Evolutionary conservation across 192 early-diverging fungal genomes (phyloP), one percentile per base, ranked within the genome.

Genomic region (Lobosporangium transversale): DNA sequence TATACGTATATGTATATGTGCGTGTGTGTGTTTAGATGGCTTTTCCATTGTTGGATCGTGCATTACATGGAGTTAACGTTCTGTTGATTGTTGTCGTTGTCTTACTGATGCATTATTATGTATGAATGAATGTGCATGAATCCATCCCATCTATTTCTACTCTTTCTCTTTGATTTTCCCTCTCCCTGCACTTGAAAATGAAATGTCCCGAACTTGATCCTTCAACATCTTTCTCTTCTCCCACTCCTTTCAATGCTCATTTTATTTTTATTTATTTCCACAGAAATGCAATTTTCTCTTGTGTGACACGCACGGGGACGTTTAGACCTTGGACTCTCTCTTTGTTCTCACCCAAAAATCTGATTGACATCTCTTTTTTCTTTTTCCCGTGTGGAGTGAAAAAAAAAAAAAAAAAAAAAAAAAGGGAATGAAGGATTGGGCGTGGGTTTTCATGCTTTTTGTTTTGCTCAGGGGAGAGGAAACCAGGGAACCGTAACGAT

Each of bases 211-310:
- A 11, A n/a, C 45, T n/a, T n/a, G n/a, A n/a, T n/a, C n/a, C n/a
- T n/a, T n/a, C n/a, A n/a, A n/a, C n/a, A n/a, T n/a, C 20, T 11
- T 9, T n/a, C 9, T 51, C 17, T 54, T 32, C 32, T n/a, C 31
- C 29, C 31, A 10, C 31, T 40, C 37, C 37, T 40, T 40, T 40
- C 14, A 40, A 40, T 14, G 8, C 14, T 40, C 14, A 10, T 14
- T 40, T 40, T 40, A 14, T 40, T 40, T 40, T n/a, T n/a, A n/a
- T n/a, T n/a, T n/a, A n/a, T n/a, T n/a, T n/a, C n/a, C n/a, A n/a
- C n/a, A n/a, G n/a, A 31, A 54, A 54, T 54, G 32, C 29, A 54
- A 54, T 54, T 54, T 54, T 7, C 20, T 29, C 15, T 54, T 35
- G 53, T 54, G 53, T 35, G 32, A 54, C 53, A 35, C 17, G 45